Percentiles rank a stretch among this genome's conserved stretches.
These are phyloP conservation scores for Stachybotrys elegans DNA, from an alignment of 2,329 filamentous ascomycete genomes.

Conservation along the genomic window DNA sequence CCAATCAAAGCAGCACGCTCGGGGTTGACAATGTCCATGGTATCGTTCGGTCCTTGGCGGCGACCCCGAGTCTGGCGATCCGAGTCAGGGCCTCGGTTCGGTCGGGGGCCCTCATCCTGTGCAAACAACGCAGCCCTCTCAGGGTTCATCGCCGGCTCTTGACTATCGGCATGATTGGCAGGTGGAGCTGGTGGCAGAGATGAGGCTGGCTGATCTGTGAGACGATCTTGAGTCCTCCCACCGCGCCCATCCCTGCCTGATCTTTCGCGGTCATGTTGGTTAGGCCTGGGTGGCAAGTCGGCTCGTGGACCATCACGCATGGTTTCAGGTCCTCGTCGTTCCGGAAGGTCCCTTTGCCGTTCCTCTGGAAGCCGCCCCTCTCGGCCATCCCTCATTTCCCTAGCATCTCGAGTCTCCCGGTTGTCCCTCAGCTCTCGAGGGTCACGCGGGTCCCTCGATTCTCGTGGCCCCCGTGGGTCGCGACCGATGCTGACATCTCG, in stretches of 20 bases:
- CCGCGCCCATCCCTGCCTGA: conserved; percentile 22
- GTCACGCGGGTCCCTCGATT: conserved; percentile 21
- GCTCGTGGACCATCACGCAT: conserved; percentile 16
- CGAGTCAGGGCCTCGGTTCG: conserved; percentile 19
- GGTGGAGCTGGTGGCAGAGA: conserved; percentile 13
- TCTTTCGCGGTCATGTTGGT: conserved; percentile 38
- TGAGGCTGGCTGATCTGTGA: conserved; percentile 18
- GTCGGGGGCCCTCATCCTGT: conserved; percentile 22
- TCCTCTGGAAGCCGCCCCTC: conserved; percentile 20
- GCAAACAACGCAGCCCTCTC: conserved; percentile 48
- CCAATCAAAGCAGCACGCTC: conserved; percentile 41
- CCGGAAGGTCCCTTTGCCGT: conserved; percentile 37
- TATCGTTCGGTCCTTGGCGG: conserved; percentile 18
- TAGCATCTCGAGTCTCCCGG: conserved; percentile 28
- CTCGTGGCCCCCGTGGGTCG: conserved; percentile 18
- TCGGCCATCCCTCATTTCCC: too few species aligned
- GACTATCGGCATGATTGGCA: conserved; percentile 19
- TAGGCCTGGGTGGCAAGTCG: conserved; percentile 30
- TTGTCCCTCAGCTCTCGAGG: conserved; percentile 26
- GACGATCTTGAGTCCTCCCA: conserved; percentile 20
- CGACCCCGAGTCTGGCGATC: conserved; percentile 24
- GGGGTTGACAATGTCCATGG: conserved; percentile 39
- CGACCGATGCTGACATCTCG: conserved; percentile 30
- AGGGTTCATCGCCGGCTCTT: conserved; percentile 49
- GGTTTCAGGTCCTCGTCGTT: conserved; percentile 37